A percentile compares a stretch with the other conserved stretches of the same genome.
phyloP scores from a whole-genome alignment of 495 filamentous ascomycete species.

The Neurospora hispaniola region DNA sequence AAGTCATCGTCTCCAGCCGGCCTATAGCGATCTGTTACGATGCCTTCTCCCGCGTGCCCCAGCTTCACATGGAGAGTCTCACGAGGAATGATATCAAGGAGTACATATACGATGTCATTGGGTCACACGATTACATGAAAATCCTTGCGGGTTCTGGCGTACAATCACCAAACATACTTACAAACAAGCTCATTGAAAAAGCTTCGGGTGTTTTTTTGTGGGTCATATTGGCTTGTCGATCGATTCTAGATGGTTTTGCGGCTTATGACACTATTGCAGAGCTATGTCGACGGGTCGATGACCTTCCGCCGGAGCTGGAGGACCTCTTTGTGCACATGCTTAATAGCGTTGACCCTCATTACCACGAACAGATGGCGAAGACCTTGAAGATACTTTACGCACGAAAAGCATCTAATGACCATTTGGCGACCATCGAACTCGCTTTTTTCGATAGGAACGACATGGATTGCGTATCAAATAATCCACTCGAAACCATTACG shows the following conservation, averaged over 20 bases:
- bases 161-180: background rate
- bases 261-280: conserved; percentile 9
- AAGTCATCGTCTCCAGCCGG: background rate
- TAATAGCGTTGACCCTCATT: background rate
- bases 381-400: background rate
- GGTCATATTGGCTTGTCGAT: conserved; percentile 20
- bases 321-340: conserved; percentile 21
- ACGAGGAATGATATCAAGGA: background rate
- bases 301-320: conserved; percentile 19
- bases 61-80: background rate
- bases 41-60: background rate
- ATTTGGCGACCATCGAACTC: background rate
- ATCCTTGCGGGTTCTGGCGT: background rate
- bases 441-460: background rate
- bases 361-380: conserved; percentile 3
- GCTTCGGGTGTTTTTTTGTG: conserved; percentile 31
- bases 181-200: conserved; percentile 9
- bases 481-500: background rate
- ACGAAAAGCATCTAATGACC: too few species aligned
- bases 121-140: background rate
- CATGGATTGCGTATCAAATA: background rate
- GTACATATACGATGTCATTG: background rate
- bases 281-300: conserved; percentile 10
- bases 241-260: conserved; percentile 10
- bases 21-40: background rate